Base-by-base conservation (phyloP, 306 rosid genomes). In the Medicago lupulina region DNA sequence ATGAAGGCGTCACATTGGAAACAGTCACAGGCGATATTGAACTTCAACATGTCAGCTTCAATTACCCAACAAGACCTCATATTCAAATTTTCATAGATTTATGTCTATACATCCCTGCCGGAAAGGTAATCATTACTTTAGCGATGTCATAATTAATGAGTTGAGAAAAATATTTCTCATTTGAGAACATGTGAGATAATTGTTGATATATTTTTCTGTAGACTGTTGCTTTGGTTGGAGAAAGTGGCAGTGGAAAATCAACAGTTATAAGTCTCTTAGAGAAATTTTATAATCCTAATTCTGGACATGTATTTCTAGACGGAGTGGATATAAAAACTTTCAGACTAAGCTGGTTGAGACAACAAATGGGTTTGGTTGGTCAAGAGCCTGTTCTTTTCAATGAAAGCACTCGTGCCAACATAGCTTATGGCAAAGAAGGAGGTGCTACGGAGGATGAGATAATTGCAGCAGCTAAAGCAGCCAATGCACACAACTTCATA, bases 151-250 rank as follows among this genome's bases (percentile, higher is more conserved):
- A 4, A 34, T 61, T 23, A 13, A 59, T 3, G 5, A 59, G 10
- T 59, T 13, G 65, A 59, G 28, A 59, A 1, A 23, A 59, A 23
- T 10, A 57, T 28, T 57, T 21, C 64, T 58, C 18, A 60, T 60
- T 60, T 13, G 16, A 68, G 28, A 73, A 67, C 23, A 16, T 64
- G 36, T 15, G 4, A 66, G 59, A 17, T 55, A 7, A 73, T 57
- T 68, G 16, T 18, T 70, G 46, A 76, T 62, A 63, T 63, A 6
- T 47, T 6, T 58, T 13, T 50, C 9, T 82, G 76, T 68, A 90
- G 97, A 87, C 92, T 53, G 86, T 89, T 65, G 98, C 98, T 19
- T 83, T 95, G 88, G 98, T 95, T 47, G 97, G 97, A 74, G 98
- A 92, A 79, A 95, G 97, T 73, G 98, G 98, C 2, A 84, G 97